Conservation (phyloP, 2,329 filamentous ascomycete species). For the Alternaria triticimaculans region DNA sequence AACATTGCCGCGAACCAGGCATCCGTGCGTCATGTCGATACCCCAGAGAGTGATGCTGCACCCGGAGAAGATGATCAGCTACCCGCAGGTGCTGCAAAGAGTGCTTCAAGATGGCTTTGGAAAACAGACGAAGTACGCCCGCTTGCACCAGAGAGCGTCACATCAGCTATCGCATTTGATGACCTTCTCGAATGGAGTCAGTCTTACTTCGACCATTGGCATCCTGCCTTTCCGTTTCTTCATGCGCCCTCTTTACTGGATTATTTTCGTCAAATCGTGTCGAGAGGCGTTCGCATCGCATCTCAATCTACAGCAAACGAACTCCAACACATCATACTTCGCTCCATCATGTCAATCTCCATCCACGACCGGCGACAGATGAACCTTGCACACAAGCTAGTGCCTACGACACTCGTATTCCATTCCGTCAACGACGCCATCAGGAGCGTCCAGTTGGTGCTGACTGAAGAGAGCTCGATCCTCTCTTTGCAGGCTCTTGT, state of each 20-base stretch:
- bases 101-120: constrained; percentile 32
- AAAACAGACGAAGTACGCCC: constrained; percentile 19
- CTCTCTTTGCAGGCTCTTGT: constrained; percentile 31
- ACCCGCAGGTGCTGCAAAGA: constrained; percentile 26
- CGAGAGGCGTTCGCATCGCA: constrained; percentile 1
- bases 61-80: constrained; percentile 31
- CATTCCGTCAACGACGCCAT: constrained; percentile 31
- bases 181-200: constrained; percentile 36
- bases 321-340: constrained; percentile 29
- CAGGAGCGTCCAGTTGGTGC: constrained; percentile 18
- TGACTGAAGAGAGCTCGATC: constrained; percentile 33
- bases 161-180: constrained; percentile 18
- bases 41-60: constrained; percentile 24
- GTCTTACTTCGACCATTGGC: constrained; percentile 38
- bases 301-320: constrained; percentile 1
- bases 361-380: constrained; percentile 29
- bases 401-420: constrained; percentile 24
- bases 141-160: background rate
- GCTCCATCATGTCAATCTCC: constrained; percentile 33
- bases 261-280: constrained; percentile 18
- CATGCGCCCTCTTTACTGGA: constrained; percentile 32
- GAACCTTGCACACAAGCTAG: background rate
- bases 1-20: constrained; percentile 3
- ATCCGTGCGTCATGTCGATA: constrained; percentile 13
- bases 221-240: constrained; percentile 33